Evolutionary conservation across 1,139 yeast genomes (phyloP), one percentile per base, ranked within the genome.

Genomic region (Geotrichum bryndzae): DNA sequence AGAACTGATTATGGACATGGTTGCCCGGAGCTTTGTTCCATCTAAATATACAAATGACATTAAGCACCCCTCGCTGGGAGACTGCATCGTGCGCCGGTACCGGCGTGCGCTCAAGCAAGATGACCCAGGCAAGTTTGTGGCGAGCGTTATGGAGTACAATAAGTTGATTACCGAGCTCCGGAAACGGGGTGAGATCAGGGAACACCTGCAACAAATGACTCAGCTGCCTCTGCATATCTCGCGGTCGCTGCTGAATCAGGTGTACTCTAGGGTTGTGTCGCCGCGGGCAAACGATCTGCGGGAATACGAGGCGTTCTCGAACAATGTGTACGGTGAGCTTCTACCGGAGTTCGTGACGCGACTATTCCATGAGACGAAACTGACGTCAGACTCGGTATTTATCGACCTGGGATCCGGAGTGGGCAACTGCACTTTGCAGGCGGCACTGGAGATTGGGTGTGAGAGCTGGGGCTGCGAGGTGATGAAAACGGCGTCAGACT

Each of bases 341-440:
- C 78, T 92, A 69, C 97, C 97, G 0, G 79, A 82, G 3, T 90
- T 91, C 69, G 79, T 89, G 51, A 82, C 90, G 58, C 84, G 81
- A 67, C 87, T 89, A 1, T 84, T 88, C 67, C 77, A 82, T 3
- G 83, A 88, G 69, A 87, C 91, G 53, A 80, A 79, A 1, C 76
- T 90, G 58, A 73, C 76, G 45, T 80, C 85, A 0, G 74, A 74
- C 1, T 82, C 84, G 59, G 82, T 79, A 29, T 91, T 90, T 70
- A 85, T 91, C 65, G 97, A 89, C 73, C 78, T 92, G 50, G 98
- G 97, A 0, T 90, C 96, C 0, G 97, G 97, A 5, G 97, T 92
- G 3, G 98, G 97, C 0, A 91, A 91, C 70, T 90, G 97, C 61
- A 87, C 89, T 0, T 81, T 91, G 58, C 97, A 91, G 73, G 96